These are phyloP conservation scores for Baudoinia panamericana DNA, from an alignment of 495 filamentous ascomycete genomes.

Conservation along the genomic window DNA sequence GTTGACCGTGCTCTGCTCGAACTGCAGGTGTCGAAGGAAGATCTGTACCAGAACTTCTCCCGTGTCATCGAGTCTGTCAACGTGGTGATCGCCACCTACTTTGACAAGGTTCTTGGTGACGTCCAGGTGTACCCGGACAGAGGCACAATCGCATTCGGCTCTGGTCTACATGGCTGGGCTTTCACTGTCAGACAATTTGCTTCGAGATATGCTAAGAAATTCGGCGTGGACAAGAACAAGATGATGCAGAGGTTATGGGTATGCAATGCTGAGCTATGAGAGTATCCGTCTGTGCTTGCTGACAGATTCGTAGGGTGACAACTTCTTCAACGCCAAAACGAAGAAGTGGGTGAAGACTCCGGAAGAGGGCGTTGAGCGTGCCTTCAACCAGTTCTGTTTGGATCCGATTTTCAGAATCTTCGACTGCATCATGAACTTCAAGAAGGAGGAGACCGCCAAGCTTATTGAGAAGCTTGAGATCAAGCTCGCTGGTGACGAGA, in stretches of 20 bases:
- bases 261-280: slow-evolving; percentile 28
- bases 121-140: slow-evolving; percentile 93
- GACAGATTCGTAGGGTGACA: slow-evolving; percentile 58
- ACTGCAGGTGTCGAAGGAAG: slow-evolving; percentile 95
- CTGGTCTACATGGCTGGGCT: slow-evolving; percentile 98
- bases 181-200: slow-evolving; percentile 99
- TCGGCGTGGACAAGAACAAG: slow-evolving; percentile 97
- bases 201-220: slow-evolving; percentile 95
- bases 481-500: slow-evolving; percentile 74
- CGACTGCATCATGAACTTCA: slow-evolving; percentile 88
- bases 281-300: no score
- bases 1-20: slow-evolving; percentile 98
- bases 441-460: slow-evolving; percentile 77
- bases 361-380: slow-evolving; percentile 84
- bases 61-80: slow-evolving; percentile 99
- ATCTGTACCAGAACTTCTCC: slow-evolving; percentile 98
- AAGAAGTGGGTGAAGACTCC: slow-evolving; percentile 98
- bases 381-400: slow-evolving; percentile 97
- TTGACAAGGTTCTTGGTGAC: slow-evolving; percentile 92
- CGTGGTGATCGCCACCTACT: slow-evolving; percentile 98
- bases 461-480: slow-evolving; percentile 87
- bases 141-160: slow-evolving; percentile 97
- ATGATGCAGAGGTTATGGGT: slow-evolving; percentile 99
- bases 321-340: slow-evolving; percentile 98
- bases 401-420: slow-evolving; percentile 99